Percentiles rank a stretch among this genome's conserved stretches.
phyloP scores from a whole-genome alignment of 179 eudicot species.

The Camellia oleifera region DNA sequence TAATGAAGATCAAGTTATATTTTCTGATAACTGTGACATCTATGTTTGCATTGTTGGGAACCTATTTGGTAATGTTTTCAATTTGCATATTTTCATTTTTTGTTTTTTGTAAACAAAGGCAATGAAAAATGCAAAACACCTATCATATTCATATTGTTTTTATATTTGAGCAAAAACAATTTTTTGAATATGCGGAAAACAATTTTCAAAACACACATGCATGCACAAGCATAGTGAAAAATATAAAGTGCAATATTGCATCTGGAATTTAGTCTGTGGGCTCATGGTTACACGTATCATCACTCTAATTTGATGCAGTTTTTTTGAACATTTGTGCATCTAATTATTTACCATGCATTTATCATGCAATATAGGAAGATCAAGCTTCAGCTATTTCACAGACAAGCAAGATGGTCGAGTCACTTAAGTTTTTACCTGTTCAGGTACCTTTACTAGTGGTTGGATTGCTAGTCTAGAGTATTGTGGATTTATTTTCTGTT shows the following conservation, averaged over 20 bases:
- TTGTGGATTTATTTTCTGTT: slow-evolving; percentile 13
- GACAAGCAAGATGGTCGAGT: slow-evolving; percentile 87
- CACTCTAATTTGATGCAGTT: background rate
- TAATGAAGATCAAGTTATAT: too few species aligned
- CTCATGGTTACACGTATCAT: background rate
- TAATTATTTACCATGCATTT: background rate
- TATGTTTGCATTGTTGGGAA: too few species aligned
- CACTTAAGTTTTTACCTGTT: slow-evolving; percentile 71
- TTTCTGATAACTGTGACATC: too few species aligned
- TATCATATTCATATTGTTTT: too few species aligned
- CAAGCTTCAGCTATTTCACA: slow-evolving; percentile 67
- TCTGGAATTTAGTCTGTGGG: background rate
- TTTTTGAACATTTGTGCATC: slow-evolving; percentile 12
- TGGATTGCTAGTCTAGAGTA: background rate
- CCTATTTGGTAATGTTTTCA: too few species aligned
- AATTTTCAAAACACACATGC: background rate
- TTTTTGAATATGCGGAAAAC: too few species aligned
- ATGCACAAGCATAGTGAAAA: background rate
- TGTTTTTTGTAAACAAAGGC: too few species aligned
- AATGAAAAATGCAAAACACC: too few species aligned
- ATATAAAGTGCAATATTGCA: background rate
- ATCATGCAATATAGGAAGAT: slow-evolving; percentile 62
- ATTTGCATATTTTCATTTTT: too few species aligned
- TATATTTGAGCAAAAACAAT: too few species aligned
- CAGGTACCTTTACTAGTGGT: slow-evolving; percentile 45